Evolutionary conservation across 2,329 filamentous ascomycete genomes (phyloP), one percentile per base, ranked within the genome.

Genomic region (Aulographum hederae): DNA sequence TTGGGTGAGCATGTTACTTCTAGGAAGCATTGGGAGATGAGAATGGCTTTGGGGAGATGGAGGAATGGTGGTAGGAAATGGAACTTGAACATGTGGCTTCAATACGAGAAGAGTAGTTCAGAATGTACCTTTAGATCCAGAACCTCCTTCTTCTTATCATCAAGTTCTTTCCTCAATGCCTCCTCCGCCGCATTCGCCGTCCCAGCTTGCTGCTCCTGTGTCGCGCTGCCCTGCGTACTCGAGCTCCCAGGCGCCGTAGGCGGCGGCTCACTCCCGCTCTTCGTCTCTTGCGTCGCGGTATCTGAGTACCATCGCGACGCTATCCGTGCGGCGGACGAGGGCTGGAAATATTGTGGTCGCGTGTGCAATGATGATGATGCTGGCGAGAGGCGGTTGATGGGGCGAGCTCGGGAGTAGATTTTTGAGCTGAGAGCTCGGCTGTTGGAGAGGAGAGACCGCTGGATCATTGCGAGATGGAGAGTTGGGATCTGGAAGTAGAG

Each of bases 71-170:
- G 28, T 32, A 32, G 29, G 5, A 25, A 20, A 21, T 13, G 28
- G 13, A 33, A 16, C 14, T 28, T 27, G 31, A 19, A 40, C 47
- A 34, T n/a, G n/a, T n/a, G n/a, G n/a, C n/a, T n/a, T n/a, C n/a
- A n/a, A n/a, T n/a, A n/a, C n/a, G n/a, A n/a, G n/a, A n/a, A n/a
- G n/a, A n/a, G n/a, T n/a, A n/a, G n/a, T n/a, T n/a, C n/a, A n/a
- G n/a, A 8, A 25, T 17, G 11, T 60, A 93, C 86, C 74, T 94
- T 95, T 57, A 91, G 68, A 30, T 94, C 84, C 39, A 78, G 50
- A 27, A 71, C 64, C 52, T 84, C 77, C 54, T 69, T 73, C 44
- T 76, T 70, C 55, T 78, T 78, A 37, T 68, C 63, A 52, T 81
- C 76, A 4, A 82, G 52, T 53, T 81, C 71, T 52, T 73, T 73